Conservation (phyloP, 345 rosid genomes). For the Eucalyptus albens region DNA sequence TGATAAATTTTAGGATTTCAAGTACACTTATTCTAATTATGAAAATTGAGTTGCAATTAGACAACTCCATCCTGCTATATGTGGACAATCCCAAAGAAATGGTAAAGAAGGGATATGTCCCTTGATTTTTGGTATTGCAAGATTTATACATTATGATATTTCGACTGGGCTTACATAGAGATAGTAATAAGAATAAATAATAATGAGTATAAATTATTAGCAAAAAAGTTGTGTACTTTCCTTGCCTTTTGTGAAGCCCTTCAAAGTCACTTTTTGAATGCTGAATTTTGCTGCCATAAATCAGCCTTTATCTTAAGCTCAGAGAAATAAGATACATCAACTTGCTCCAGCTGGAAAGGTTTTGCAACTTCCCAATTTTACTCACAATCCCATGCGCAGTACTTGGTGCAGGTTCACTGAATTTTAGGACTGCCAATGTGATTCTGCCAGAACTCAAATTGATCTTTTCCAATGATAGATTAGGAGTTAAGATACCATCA, state of each 20-base stretch:
- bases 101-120: neutral
- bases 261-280: neutral
- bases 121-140: neutral
- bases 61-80: neutral
- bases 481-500: neutral
- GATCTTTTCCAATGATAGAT: neutral
- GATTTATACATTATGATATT: too few species aligned
- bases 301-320: neutral
- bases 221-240: neutral
- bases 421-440: neutral
- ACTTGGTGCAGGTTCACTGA: neutral
- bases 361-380: neutral
- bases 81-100: neutral
- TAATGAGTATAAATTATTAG: neutral
- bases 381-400: neutral
- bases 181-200: neutral
- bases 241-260: neutral
- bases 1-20: too few species aligned
- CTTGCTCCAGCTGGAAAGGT: neutral
- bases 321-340: neutral
- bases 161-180: too few species aligned
- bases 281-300: neutral
- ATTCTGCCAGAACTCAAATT: neutral
- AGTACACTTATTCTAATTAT: too few species aligned
- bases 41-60: neutral